phyloP scores from a whole-genome alignment of 164 flowering plant species.

The Kalanchoe fedtschenkoi region DNA sequence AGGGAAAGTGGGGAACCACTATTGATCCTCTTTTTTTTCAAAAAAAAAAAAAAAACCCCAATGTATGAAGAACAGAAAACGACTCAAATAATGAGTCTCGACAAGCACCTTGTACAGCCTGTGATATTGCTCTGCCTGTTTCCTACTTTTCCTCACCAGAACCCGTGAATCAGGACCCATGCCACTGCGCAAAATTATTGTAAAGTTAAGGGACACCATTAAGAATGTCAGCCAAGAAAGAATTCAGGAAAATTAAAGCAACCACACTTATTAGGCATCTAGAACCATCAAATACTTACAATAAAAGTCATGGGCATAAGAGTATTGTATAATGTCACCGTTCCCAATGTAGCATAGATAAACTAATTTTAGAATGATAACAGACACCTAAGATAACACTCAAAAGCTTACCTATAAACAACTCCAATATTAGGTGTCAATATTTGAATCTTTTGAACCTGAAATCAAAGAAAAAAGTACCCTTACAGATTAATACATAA shows the following conservation, averaged over 20 bases:
- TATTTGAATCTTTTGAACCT: slow-evolving; percentile 89
- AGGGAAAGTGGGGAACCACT: no score
- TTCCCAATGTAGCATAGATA: background rate
- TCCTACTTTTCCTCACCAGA: slow-evolving; percentile 89
- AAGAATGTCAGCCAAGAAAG: background rate
- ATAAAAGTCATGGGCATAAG: background rate
- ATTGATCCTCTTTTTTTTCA: background rate
- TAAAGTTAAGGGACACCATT: no score
- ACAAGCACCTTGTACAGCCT: slow-evolving; percentile 59
- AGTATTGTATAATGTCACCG: background rate
- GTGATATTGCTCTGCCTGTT: slow-evolving; percentile 86
- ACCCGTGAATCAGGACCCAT: slow-evolving; percentile 98
- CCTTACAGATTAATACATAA: background rate
- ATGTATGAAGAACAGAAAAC: background rate
- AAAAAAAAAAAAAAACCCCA: background rate
- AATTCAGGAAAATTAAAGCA: background rate
- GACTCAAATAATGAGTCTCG: background rate
- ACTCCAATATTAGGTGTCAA: slow-evolving; percentile 93
- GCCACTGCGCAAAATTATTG: slow-evolving; percentile 41
- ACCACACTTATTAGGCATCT: no score
- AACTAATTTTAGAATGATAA: background rate
- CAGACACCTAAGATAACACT: slow-evolving; percentile 3
- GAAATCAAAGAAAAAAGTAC: slow-evolving; percentile 10
- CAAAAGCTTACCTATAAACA: slow-evolving; percentile 71
- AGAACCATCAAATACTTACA: no score